Percentiles rank a stretch among this genome's conserved stretches.
Evolutionary conservation across 306 rosid genomes (phyloP).

Genomic region (Ceratonia siliqua): DNA sequence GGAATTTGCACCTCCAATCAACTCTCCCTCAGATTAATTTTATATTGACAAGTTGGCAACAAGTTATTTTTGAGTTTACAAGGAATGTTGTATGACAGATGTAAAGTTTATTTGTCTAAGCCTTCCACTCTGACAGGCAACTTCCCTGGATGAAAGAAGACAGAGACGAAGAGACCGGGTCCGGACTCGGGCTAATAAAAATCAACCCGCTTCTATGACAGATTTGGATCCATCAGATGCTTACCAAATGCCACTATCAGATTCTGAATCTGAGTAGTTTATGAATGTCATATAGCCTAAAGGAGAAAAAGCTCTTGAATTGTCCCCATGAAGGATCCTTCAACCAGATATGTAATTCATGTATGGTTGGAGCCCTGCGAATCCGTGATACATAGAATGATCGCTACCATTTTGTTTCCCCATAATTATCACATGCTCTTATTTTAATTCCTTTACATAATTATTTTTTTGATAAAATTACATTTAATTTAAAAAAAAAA

Average conservation of each 20-base stretch:
- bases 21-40: not conserved
- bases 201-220: conserved; percentile 57
- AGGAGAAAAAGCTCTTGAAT: not conserved
- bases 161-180: conserved; percentile 43
- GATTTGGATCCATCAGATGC: conserved; percentile 72
- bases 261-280: conserved; percentile 75
- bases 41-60: not conserved
- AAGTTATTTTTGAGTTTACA: not conserved
- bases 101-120: not conserved
- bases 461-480: too few relatives aligned
- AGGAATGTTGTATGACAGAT: not conserved
- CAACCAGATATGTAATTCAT: not conserved
- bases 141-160: conserved; percentile 48
- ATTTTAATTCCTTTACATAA: too few relatives aligned
- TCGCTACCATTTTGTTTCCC: too few relatives aligned
- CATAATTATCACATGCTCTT: too few relatives aligned
- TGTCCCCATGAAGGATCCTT: conserved; percentile 12
- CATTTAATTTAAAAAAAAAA: too few relatives aligned
- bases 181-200: conserved; percentile 33
- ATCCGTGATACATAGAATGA: too few relatives aligned
- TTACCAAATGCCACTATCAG: conserved; percentile 59
- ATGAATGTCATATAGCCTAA: conserved; percentile 8
- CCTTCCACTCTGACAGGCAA: conserved; percentile 27
- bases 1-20: not conserved
- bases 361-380: not conserved